Percentiles rank a stretch among this genome's conserved stretches.
phyloP scores from a whole-genome alignment of 805 yeast species.

The Starmerella sp. region DNA sequence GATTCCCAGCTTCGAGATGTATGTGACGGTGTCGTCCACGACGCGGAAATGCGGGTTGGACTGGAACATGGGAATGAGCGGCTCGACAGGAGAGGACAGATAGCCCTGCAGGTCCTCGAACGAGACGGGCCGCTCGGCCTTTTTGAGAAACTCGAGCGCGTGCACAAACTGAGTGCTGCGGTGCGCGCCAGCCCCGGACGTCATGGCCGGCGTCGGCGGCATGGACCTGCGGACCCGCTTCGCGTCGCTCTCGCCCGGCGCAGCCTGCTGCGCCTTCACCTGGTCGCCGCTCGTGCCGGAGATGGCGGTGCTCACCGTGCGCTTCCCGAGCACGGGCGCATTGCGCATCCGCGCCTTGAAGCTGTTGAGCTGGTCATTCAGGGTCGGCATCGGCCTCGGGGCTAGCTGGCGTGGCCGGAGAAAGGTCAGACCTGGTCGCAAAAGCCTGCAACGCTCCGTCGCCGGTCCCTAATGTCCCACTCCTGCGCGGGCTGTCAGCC shows the following conservation, averaged over 20 bases:
- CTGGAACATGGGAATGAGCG: slow-evolving; percentile 58
- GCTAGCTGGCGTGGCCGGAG: too few relatives aligned
- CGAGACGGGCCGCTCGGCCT: slow-evolving; percentile 54
- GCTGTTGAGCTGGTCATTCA: slow-evolving; percentile 51
- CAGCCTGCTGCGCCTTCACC: background rate
- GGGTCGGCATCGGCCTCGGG: slow-evolving; percentile 27
- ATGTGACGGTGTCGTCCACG: slow-evolving; percentile 62
- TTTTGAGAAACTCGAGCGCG: slow-evolving; percentile 82
- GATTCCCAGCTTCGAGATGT: slow-evolving; percentile 80
- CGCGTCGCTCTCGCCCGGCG: slow-evolving; percentile 18
- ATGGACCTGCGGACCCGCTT: slow-evolving; percentile 21
- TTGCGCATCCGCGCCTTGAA: slow-evolving; percentile 50
- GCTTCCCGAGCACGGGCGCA: slow-evolving; percentile 40
- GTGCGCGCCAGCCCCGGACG: slow-evolving; percentile 38
- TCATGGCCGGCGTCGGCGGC: slow-evolving; percentile 17
- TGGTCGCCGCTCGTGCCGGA: slow-evolving; percentile 4
- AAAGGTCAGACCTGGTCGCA: background rate
- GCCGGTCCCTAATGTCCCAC: too few relatives aligned
- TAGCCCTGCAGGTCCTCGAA: slow-evolving; percentile 56
- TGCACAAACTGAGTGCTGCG: slow-evolving; percentile 76
- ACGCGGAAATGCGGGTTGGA: slow-evolving; percentile 69
- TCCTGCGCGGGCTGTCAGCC: too few relatives aligned
- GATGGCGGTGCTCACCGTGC: slow-evolving; percentile 14
- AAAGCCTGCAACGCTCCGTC: background rate
- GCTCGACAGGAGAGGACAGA: slow-evolving; percentile 49